Base-by-base conservation (phyloP, 805 yeast genomes). In the Yarrowia hollandica region DNA sequence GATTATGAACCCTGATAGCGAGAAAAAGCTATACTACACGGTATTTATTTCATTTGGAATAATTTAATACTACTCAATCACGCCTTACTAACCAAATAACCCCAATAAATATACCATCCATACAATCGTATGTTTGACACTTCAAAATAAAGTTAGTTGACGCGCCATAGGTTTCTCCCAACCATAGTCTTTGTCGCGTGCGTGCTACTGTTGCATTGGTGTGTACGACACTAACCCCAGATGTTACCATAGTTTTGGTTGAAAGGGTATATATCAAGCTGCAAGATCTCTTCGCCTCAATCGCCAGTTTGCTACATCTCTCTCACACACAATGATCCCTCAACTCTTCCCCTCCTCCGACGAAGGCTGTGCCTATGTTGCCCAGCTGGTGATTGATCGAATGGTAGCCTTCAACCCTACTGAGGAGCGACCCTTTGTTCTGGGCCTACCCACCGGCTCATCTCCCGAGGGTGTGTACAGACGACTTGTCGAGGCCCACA, bases 381-480 rank as follows among this genome's bases (percentile, higher is more conserved):
- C 84, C 16, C 71, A 74, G 38, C 72, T 78, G 66, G 77, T 82
- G 28, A 73, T 79, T 15, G 62, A 67, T 35, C 69, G 66, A 58
- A 81, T 82, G 67, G 78, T 71, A 61, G 67, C 63, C 0, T 81
- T 80, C 60, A 63, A 60, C 1, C 84, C 85, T 12, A 73, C 82
- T 11, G 64, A 76, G 3, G 59, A 64, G 1, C 73, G 68, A 39
- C 84, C 85, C 15, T 66, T 62, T 14, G 82, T 82, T 1, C 66
- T 82, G 41, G 85, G 85, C 1, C 75, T 82, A 46, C 85, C 85
- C 28, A 82, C 85, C 2, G 85, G 85, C 2, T 81, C 84, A 5
- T 80, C 84, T 5, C 85, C 85, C 12, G 83, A 80, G 65, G 79
- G 78, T 3, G 78, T 82, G 11, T 82, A 82, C 66, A 71, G 75